phyloP scores from a whole-genome alignment of 129 eudicot genomes.

The Lactuca sativa region DNA sequence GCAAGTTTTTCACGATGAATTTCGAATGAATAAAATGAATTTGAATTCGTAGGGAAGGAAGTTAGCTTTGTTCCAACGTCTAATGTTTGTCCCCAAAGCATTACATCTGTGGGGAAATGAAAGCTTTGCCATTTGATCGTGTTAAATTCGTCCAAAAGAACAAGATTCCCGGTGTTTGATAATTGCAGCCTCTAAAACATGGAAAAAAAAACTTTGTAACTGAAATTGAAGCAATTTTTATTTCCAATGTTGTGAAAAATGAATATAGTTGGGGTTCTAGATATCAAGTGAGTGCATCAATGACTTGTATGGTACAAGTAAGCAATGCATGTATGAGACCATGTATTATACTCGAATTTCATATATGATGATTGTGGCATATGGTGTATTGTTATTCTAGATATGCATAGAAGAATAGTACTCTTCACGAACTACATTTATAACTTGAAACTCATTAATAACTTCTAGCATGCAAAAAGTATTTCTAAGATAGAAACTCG shows the following conservation, averaged over 20 bases:
- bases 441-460: too few relatives aligned
- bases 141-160: constrained; percentile 56
- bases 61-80: constrained; percentile 70
- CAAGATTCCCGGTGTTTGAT: constrained; percentile 66
- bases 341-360: not conserved
- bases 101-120: constrained; percentile 83
- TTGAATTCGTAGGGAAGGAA: constrained; percentile 50
- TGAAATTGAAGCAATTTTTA: not conserved
- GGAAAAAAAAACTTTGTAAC: not conserved
- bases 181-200: constrained; percentile 58
- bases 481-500: too few relatives aligned
- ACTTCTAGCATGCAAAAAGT: too few relatives aligned
- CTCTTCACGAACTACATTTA: too few relatives aligned
- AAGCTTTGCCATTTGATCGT: constrained; percentile 88
- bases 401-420: too few relatives aligned
- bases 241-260: not conserved
- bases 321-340: not conserved
- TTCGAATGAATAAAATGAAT: constrained; percentile 63
- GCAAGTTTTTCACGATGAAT: constrained; percentile 67
- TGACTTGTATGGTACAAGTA: not conserved
- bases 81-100: constrained; percentile 85
- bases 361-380: too few relatives aligned
- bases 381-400: too few relatives aligned
- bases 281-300: not conserved
- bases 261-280: too few relatives aligned